A percentile compares a stretch with the other conserved stretches of the same genome.
phyloP scores from a whole-genome alignment of 2,329 filamentous ascomycete genomes.

The Apiospora pterosperma region DNA sequence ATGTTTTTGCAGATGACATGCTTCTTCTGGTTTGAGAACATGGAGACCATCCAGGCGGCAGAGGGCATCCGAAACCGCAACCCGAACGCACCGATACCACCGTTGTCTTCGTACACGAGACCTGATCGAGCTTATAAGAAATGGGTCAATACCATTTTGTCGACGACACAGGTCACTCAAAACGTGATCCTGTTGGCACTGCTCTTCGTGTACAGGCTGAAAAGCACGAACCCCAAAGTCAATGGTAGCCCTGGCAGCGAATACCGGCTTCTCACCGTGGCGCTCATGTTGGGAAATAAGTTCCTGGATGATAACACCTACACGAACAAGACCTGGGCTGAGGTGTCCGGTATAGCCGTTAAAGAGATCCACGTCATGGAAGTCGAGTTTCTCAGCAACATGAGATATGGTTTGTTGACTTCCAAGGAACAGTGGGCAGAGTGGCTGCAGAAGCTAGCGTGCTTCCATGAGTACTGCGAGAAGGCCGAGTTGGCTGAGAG shows the following conservation, averaged over 20 bases:
- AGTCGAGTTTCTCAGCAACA: slow-evolving; percentile 98
- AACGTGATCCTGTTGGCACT: slow-evolving; percentile 90
- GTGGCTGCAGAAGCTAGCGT: slow-evolving; percentile 80
- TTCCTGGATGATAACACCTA: slow-evolving; percentile 99
- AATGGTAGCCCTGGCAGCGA: slow-evolving; percentile 92
- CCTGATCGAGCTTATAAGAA: slow-evolving; percentile 81
- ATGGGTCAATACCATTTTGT: slow-evolving; percentile 88
- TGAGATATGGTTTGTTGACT: slow-evolving; percentile 89
- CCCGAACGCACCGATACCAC: slow-evolving; percentile 34
- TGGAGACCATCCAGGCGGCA: slow-evolving; percentile 72
- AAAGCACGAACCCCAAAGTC: slow-evolving; percentile 83
- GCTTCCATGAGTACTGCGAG: slow-evolving; percentile 81
- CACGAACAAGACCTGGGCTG: slow-evolving; percentile 99
- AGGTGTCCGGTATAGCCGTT: slow-evolving; percentile 91
- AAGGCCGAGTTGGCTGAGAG: slow-evolving; percentile 47
- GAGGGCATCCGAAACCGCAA: slow-evolving; percentile 52
- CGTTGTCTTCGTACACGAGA: slow-evolving; percentile 66
- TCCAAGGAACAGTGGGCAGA: slow-evolving; percentile 82
- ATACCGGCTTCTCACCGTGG: slow-evolving; percentile 87
- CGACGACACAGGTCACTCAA: slow-evolving; percentile 92
- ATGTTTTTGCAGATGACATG: slow-evolving; percentile 71
- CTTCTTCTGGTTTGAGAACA: slow-evolving; percentile 95
- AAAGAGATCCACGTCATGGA: slow-evolving; percentile 99
- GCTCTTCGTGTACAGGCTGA: slow-evolving; percentile 89
- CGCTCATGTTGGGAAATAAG: slow-evolving; percentile 97